phyloP scores from a whole-genome alignment of 768 basidiomycete species.

The Thelephora aurantiotincta region DNA sequence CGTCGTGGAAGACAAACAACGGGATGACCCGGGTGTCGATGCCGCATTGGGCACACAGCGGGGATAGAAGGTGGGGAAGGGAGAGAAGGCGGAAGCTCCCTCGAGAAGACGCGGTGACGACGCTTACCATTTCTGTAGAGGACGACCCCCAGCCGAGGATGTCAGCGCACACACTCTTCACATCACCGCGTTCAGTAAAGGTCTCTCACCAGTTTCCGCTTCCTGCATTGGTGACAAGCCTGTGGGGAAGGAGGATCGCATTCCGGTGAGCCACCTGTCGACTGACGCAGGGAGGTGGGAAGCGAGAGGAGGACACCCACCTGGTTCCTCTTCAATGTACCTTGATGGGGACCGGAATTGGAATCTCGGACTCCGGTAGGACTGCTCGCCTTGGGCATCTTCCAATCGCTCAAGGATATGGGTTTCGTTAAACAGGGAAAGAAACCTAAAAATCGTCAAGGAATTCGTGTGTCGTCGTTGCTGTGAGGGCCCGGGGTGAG shows the following conservation, averaged over 20 bases:
- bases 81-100: neutral
- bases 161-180: neutral
- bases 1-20: too few relatives aligned
- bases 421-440: too few relatives aligned
- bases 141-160: neutral
- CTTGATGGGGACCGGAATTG: constrained; percentile 1
- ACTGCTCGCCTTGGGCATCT: too few relatives aligned
- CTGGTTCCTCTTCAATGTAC: constrained; percentile 18
- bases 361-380: too few relatives aligned
- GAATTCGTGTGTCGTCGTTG: too few relatives aligned
- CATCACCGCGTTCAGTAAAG: neutral
- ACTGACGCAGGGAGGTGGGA: too few relatives aligned
- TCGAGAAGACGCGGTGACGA: constrained; percentile 1
- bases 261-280: neutral
- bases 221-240: constrained; percentile 48
- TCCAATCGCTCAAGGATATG: too few relatives aligned
- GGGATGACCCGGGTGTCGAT: too few relatives aligned
- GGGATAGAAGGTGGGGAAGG: neutral
- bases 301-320: constrained; percentile 8
- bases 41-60: neutral
- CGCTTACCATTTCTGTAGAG: constrained; percentile 14
- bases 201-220: constrained; percentile 38
- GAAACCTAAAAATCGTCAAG: too few relatives aligned
- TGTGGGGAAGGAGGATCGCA: constrained; percentile 1
- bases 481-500: too few relatives aligned